A percentile compares a stretch with the other conserved stretches of the same genome.
phyloP scores from a whole-genome alignment of 345 rosid species.

The Acer negundo region DNA sequence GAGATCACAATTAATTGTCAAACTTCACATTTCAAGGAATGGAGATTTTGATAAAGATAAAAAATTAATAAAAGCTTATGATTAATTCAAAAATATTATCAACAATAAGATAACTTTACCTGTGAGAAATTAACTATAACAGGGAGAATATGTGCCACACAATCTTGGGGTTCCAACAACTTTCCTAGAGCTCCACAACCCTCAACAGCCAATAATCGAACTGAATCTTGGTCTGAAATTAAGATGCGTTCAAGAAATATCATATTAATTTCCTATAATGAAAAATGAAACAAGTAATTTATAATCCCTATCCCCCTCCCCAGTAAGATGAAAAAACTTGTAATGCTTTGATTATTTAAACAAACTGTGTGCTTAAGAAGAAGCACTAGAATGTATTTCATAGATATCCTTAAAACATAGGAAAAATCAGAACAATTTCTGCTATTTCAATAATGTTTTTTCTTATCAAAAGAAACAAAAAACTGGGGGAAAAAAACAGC shows the following conservation, averaged over 20 bases:
- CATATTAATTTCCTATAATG: not conserved
- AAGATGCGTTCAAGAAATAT: conserved; percentile 8
- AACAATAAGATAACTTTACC: conserved; percentile 35
- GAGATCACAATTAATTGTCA: not conserved
- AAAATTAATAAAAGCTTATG: not conserved
- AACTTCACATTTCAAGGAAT: not conserved
- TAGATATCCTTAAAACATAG: not conserved
- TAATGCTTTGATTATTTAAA: not conserved
- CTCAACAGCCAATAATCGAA: conserved; percentile 79
- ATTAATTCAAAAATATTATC: not conserved
- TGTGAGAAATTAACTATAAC: conserved; percentile 80
- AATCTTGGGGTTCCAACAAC: conserved; percentile 74
- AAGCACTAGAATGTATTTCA: conserved; percentile 1
- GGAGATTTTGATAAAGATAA: not conserved
- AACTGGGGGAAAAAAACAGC: not conserved
- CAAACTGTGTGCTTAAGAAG: not conserved
- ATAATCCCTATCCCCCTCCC: not conserved
- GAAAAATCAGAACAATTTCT: not conserved
- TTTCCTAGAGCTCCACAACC: conserved; percentile 80
- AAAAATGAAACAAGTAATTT: not conserved
- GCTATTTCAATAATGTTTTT: no score
- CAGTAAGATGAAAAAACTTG: not conserved
- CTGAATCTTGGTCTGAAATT: conserved; percentile 74
- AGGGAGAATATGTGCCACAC: conserved; percentile 70
- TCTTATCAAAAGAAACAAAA: not conserved